These are phyloP conservation scores for Abrus pulchellus DNA, from an alignment of 306 rosid genomes.

Conservation along the genomic window DNA sequence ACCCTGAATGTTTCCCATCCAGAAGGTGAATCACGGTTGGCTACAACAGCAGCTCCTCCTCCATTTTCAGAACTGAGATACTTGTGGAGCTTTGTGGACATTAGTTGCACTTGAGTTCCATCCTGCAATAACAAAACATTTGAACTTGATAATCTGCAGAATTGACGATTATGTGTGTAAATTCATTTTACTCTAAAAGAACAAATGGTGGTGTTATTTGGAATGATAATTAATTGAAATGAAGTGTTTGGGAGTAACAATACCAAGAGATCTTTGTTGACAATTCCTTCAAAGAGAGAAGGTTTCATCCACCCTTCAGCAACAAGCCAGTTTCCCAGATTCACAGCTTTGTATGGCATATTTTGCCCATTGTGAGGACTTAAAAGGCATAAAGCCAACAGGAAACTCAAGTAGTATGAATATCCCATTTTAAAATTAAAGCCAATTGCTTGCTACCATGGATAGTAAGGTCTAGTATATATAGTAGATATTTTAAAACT, in stretches of 20 bases:
- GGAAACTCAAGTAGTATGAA: not conserved
- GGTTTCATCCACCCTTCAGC: slow-evolving; percentile 81
- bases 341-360: slow-evolving; percentile 67
- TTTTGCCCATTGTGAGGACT: slow-evolving; percentile 41
- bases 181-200: not conserved
- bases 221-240: not conserved
- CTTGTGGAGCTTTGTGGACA: slow-evolving; percentile 57
- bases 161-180: not conserved
- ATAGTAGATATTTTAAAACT: not conserved
- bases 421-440: slow-evolving; percentile 16
- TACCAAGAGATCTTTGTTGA: slow-evolving; percentile 73
- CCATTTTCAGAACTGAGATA: slow-evolving; percentile 62
- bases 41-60: slow-evolving; percentile 56
- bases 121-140: slow-evolving; percentile 48
- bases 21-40: slow-evolving; percentile 58
- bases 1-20: slow-evolving; percentile 72
- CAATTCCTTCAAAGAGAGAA: slow-evolving; percentile 65
- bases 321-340: slow-evolving; percentile 74
- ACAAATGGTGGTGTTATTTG: not conserved
- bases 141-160: not conserved
- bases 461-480: not conserved
- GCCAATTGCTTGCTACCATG: not conserved
- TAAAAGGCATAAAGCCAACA: slow-evolving; percentile 38
- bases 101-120: slow-evolving; percentile 68
- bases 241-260: slow-evolving; percentile 48